phyloP scores from a whole-genome alignment of 305 asterid species.

The Rubia balearica region DNA sequence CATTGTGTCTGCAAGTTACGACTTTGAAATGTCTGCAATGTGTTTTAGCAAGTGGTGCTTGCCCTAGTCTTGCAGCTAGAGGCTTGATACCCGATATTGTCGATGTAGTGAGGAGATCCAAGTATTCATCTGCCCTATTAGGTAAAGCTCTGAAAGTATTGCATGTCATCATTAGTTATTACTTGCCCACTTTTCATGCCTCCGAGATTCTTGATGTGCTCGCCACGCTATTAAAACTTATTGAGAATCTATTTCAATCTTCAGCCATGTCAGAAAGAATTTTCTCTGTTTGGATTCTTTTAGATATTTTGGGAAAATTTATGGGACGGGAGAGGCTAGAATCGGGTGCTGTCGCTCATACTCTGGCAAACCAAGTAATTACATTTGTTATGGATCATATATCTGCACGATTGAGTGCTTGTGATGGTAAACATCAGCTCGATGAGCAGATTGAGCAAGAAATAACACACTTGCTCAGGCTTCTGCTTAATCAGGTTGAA shows the following conservation, averaged over 20 bases:
- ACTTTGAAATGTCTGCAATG: constrained; percentile 51
- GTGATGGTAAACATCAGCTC: constrained; percentile 26
- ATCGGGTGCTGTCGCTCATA: constrained; percentile 32
- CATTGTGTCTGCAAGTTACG: constrained; percentile 46
- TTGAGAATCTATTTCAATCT: constrained; percentile 32
- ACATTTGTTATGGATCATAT: constrained; percentile 44
- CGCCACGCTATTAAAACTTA: constrained; percentile 31
- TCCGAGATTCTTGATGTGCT: constrained; percentile 41
- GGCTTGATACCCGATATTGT: constrained; percentile 36
- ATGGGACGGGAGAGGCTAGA: constrained; percentile 41
- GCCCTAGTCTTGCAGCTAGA: constrained; percentile 31
- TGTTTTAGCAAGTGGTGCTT: constrained; percentile 42
- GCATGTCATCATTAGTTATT: constrained; percentile 45
- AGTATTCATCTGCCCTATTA: constrained; percentile 43
- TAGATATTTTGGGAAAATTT: constrained; percentile 47
- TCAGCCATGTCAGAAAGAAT: constrained; percentile 41
- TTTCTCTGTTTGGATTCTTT: constrained; percentile 38
- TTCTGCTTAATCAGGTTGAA: constrained; percentile 43
- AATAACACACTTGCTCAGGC: constrained; percentile 46
- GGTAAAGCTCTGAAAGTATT: constrained; percentile 50
- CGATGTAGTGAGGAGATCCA: constrained; percentile 37
- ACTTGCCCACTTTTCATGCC: constrained; percentile 35
- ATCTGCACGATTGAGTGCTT: constrained; percentile 30
- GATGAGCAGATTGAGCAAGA: constrained; percentile 38
- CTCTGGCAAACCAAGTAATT: constrained; percentile 39